Conservation (phyloP, 805 yeast genomes). For the Myxozyma neglecta region DNA sequence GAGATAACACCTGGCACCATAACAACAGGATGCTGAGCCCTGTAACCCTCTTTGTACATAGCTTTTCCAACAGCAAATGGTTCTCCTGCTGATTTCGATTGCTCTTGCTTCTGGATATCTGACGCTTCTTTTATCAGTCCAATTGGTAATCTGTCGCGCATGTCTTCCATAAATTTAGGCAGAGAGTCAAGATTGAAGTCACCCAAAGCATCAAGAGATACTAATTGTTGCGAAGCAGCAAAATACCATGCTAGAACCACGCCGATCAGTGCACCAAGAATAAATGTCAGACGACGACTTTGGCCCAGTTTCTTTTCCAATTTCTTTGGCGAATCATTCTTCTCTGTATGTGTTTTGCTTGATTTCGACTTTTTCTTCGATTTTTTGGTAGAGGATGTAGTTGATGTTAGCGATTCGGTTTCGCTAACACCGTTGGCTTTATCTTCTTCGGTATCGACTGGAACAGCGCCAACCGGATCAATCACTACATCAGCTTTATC, state of each 20-base stretch:
- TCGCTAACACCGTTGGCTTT: background rate
- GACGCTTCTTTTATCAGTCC: slow-evolving; percentile 59
- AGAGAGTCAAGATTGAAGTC: slow-evolving; percentile 57
- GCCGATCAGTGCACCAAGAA: slow-evolving; percentile 70
- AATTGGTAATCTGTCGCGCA: slow-evolving; percentile 72
- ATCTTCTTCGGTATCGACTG: background rate
- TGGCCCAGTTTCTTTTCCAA: slow-evolving; percentile 1
- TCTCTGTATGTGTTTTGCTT: background rate
- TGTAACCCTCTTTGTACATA: slow-evolving; percentile 53
- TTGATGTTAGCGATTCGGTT: background rate
- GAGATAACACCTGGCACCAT: slow-evolving; percentile 94
- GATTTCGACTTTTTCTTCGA: background rate
- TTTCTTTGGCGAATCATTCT: background rate
- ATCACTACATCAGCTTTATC: background rate
- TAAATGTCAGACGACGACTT: slow-evolving; percentile 23
- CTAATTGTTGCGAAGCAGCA: slow-evolving; percentile 49
- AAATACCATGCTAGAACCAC: slow-evolving; percentile 62
- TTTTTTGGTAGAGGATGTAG: background rate
- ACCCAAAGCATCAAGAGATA: slow-evolving; percentile 52
- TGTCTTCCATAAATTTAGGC: slow-evolving; percentile 61
- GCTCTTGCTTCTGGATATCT: slow-evolving; percentile 50
- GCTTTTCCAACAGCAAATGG: slow-evolving; percentile 84
- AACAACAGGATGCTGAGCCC: slow-evolving; percentile 72
- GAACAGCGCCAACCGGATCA: slow-evolving; percentile 13
- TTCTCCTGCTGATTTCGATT: slow-evolving; percentile 51